Conservation (phyloP, 2,329 filamentous ascomycete species). For the Pseudocercospora fuligena region DNA sequence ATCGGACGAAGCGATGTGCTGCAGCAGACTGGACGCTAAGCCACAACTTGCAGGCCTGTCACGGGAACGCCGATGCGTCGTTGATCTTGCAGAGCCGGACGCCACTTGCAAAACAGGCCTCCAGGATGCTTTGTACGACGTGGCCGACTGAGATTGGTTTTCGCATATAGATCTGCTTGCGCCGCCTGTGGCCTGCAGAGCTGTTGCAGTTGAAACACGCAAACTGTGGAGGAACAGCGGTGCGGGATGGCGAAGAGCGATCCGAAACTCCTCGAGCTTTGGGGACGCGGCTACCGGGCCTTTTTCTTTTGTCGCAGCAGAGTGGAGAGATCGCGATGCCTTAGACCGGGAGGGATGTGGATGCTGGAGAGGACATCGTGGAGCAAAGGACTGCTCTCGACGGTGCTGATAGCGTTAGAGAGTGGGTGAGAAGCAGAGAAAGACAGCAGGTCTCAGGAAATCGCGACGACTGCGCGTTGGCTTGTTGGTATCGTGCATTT, state of each 20-base stretch:
- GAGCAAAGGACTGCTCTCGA: too few species aligned
- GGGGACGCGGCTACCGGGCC: not conserved
- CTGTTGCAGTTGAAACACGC: too few species aligned
- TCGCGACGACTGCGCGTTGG: not conserved
- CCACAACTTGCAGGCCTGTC: not conserved
- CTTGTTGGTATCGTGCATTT: not conserved
- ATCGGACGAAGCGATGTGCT: conserved; percentile 14
- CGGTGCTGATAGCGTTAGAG: too few species aligned
- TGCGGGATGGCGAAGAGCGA: not conserved
- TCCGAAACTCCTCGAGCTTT: not conserved
- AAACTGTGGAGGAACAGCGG: not conserved
- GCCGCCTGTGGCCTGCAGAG: not conserved
- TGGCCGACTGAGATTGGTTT: conserved; percentile 2
- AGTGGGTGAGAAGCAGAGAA: not conserved
- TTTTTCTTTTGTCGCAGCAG: not conserved
- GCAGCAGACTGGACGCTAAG: not conserved
- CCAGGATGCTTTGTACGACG: not conserved
- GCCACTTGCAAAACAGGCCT: not conserved
- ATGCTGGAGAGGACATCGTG: not conserved
- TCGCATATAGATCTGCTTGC: conserved; percentile 1
- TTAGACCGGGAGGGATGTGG: not conserved
- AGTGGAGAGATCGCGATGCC: not conserved
- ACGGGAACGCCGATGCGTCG: not conserved
- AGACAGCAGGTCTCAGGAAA: too few species aligned
- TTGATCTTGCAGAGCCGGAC: conserved; percentile 3